phyloP scores from a whole-genome alignment of 164 flowering plant species.

The Berberis thunbergii region DNA sequence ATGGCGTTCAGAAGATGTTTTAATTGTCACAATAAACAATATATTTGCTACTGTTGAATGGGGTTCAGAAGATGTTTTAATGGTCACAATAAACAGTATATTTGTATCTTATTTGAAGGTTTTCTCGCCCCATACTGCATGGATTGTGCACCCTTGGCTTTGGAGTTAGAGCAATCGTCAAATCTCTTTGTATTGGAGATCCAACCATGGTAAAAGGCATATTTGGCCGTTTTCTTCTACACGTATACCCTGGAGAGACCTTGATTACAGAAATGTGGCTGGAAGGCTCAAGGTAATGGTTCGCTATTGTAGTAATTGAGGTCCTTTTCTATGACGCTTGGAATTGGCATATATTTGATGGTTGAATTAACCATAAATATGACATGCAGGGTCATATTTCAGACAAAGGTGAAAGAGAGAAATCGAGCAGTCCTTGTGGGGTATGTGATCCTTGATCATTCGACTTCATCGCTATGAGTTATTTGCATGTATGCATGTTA shows the following conservation, averaged over 20 bases:
- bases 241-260: slow-evolving; percentile 91
- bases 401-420: slow-evolving; percentile 74
- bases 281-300: slow-evolving; percentile 50
- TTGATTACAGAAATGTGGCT: slow-evolving; percentile 94
- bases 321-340: too few relatives aligned
- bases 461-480: slow-evolving; percentile 38
- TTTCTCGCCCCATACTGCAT: slow-evolving; percentile 86
- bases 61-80: too few relatives aligned
- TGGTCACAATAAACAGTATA: too few relatives aligned
- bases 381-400: slow-evolving; percentile 69
- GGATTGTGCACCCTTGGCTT: slow-evolving; percentile 92
- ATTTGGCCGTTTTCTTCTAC: slow-evolving; percentile 70
- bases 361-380: not conserved
- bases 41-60: too few relatives aligned
- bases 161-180: slow-evolving; percentile 78
- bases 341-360: too few relatives aligned
- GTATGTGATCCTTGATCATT: slow-evolving; percentile 41
- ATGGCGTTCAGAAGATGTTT: too few relatives aligned
- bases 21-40: too few relatives aligned
- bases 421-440: slow-evolving; percentile 70
- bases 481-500: not conserved
- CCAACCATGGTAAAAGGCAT: slow-evolving; percentile 50
- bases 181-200: slow-evolving; percentile 64
- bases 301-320: too few relatives aligned
- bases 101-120: slow-evolving; percentile 28